Percentiles rank a stretch among this genome's conserved stretches.
phyloP scores from a whole-genome alignment of 2,329 filamentous ascomycete species.

The Didymella segeticola region DNA sequence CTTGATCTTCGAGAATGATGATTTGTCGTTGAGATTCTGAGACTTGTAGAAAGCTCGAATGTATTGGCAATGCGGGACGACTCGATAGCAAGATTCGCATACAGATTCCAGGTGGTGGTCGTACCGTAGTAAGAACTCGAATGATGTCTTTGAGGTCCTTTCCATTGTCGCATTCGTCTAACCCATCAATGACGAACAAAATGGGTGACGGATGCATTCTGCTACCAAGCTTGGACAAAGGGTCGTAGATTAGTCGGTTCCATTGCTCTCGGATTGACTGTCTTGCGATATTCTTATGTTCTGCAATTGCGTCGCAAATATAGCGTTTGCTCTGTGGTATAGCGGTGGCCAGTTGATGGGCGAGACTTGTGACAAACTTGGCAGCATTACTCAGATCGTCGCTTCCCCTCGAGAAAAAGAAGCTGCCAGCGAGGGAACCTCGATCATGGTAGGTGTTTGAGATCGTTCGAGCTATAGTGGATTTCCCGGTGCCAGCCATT shows the following conservation, averaged over 20 bases:
- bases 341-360: constrained; percentile 16
- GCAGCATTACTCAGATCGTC: constrained; percentile 18
- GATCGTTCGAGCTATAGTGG: constrained; percentile 6
- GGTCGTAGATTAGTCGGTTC: constrained; percentile 15
- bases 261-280: constrained; percentile 15
- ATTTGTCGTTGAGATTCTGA: too few species aligned
- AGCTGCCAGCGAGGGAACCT: too few species aligned
- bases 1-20: too few species aligned
- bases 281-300: constrained; percentile 11
- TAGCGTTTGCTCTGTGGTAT: constrained; percentile 14
- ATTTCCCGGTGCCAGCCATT: constrained; percentile 17
- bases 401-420: constrained; percentile 23
- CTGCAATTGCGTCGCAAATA: constrained; percentile 22
- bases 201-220: not conserved
- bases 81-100: too few species aligned
- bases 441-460: too few species aligned
- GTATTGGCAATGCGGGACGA: too few species aligned
- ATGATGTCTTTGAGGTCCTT: constrained; percentile 19
- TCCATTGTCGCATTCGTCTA: constrained; percentile 41
- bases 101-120: too few species aligned
- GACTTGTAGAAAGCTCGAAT: too few species aligned
- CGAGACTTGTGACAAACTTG: constrained; percentile 27
- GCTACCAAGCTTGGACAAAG: not conserved
- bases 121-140: constrained; percentile 15
- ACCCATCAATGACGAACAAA: constrained; percentile 32